Evolutionary conservation across 163 green algal genomes (phyloP).

Genomic region (Prototheca wickerhamii): DNA sequence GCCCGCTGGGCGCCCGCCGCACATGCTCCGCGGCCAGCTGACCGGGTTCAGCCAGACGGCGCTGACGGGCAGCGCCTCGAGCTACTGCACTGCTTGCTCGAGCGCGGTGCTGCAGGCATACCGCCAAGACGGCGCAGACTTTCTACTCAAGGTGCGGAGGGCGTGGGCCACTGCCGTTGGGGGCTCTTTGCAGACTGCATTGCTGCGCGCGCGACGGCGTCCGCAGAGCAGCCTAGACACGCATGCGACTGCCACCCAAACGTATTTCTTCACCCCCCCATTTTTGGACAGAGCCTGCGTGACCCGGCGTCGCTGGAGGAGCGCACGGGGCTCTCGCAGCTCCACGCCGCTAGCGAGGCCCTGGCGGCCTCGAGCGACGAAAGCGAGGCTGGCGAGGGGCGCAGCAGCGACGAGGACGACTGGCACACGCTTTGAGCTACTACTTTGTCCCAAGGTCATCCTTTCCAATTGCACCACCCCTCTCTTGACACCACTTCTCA

Average conservation of each 20-base stretch:
- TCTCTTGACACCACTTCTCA: too few species aligned
- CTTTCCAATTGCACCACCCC: too few species aligned
- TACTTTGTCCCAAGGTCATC: too few species aligned
- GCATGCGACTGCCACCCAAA: too few species aligned
- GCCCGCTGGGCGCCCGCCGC: conserved; percentile 68
- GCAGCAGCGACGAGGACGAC: background rate
- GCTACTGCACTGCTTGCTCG: conserved; percentile 87
- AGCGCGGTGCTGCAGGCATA: conserved; percentile 57
- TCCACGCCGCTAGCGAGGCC: conserved; percentile 47
- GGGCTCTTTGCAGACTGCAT: too few species aligned
- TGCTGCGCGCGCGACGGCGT: too few species aligned
- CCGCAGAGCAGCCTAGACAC: too few species aligned
- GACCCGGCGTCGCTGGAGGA: conserved; percentile 63
- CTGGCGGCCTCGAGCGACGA: background rate
- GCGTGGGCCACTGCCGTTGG: too few species aligned
- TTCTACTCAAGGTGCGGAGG: conserved; percentile 50
- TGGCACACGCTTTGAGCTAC: background rate
- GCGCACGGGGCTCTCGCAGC: conserved; percentile 70
- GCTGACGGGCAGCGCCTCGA: conserved; percentile 71
- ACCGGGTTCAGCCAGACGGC: conserved; percentile 25
- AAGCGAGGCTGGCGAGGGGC: background rate
- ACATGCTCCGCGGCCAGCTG: conserved; percentile 80
- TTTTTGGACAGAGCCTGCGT: conserved; percentile 23
- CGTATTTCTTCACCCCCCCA: background rate
- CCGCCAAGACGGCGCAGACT: conserved; percentile 34